phyloP scores from a whole-genome alignment of 495 filamentous ascomycete genomes.

The Chaetomium cochliodes region DNA sequence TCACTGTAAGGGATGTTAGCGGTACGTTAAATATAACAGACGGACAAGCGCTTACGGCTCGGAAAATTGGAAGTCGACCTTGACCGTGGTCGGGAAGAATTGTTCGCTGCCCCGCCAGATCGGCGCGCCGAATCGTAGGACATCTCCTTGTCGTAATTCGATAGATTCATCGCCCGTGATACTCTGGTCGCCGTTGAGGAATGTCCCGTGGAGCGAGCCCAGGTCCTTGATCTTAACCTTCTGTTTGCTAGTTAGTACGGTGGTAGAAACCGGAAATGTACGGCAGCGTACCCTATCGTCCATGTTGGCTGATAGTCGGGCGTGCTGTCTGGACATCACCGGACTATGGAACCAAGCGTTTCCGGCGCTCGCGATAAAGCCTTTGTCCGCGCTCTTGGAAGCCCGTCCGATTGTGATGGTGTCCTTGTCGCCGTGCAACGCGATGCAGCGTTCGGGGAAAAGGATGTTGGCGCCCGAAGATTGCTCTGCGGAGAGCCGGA shows the following conservation, averaged over 20 bases:
- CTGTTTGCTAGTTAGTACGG: conserved; percentile 33
- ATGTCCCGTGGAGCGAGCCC: conserved; percentile 60
- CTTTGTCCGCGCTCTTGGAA: conserved; percentile 42
- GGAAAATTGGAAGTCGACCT: conserved; percentile 27
- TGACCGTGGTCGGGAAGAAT: conserved; percentile 41
- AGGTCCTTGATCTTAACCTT: conserved; percentile 47
- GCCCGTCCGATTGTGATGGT: conserved; percentile 42
- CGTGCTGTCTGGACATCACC: conserved; percentile 80
- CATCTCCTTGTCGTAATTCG: conserved; percentile 41
- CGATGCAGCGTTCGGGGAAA: conserved; percentile 34
- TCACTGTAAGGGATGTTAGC: conserved; percentile 15
- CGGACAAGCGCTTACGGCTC: conserved; percentile 15
- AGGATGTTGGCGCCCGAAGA: not conserved
- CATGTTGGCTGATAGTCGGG: conserved; percentile 51
- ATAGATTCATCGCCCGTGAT: conserved; percentile 4
- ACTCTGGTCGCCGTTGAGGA: conserved; percentile 31
- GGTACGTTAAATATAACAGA: not conserved
- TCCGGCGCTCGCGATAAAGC: conserved; percentile 37
- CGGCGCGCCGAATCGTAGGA: conserved; percentile 47
- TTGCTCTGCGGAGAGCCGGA: conserved; percentile 19
- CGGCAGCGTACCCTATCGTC: conserved; percentile 45
- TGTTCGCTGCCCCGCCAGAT: conserved; percentile 41
- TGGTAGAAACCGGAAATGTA: not conserved
- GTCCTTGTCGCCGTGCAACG: conserved; percentile 26
- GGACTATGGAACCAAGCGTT: conserved; percentile 80